phyloP scores from a whole-genome alignment of 805 yeast genomes.

The Nakazawaea ambrosiae region DNA sequence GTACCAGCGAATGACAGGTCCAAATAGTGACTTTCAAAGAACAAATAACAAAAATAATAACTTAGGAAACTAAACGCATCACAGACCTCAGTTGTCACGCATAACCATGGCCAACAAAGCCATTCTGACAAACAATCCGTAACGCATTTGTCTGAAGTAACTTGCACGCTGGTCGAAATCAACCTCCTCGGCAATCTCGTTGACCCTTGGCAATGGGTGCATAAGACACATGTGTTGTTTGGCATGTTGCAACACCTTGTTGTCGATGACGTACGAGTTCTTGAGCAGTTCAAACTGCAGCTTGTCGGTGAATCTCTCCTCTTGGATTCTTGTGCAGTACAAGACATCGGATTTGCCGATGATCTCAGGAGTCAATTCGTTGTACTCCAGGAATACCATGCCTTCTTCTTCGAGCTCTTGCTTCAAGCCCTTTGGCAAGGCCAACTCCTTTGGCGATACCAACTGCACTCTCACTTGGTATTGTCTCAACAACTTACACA shows the following conservation, averaged over 20 bases:
- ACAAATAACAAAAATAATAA: too few species aligned
- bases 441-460: conserved; percentile 84
- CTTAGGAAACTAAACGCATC: too few species aligned
- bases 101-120: conserved; percentile 96
- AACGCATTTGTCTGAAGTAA: conserved; percentile 98
- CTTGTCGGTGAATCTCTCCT: conserved; percentile 80
- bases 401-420: conserved; percentile 59
- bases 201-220: conserved; percentile 98
- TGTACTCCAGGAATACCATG: conserved; percentile 68
- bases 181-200: conserved; percentile 95
- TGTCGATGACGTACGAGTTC: conserved; percentile 89
- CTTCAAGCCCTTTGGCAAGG: conserved; percentile 70
- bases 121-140: conserved; percentile 97
- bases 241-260: conserved; percentile 83
- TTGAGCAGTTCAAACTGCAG: conserved; percentile 81
- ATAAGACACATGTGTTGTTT: conserved; percentile 97
- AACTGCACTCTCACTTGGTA: conserved; percentile 91
- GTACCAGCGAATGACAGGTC: too few species aligned
- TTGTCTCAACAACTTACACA: conserved; percentile 82
- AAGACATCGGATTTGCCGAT: conserved; percentile 88
- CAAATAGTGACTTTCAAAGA: too few species aligned
- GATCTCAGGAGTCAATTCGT: conserved; percentile 74
- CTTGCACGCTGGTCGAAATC: conserved; percentile 99
- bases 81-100: conserved; percentile 39
- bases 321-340: conserved; percentile 97